phyloP scores from a whole-genome alignment of 441 rosid genomes.

The Bocquillonia castaneifolia region DNA sequence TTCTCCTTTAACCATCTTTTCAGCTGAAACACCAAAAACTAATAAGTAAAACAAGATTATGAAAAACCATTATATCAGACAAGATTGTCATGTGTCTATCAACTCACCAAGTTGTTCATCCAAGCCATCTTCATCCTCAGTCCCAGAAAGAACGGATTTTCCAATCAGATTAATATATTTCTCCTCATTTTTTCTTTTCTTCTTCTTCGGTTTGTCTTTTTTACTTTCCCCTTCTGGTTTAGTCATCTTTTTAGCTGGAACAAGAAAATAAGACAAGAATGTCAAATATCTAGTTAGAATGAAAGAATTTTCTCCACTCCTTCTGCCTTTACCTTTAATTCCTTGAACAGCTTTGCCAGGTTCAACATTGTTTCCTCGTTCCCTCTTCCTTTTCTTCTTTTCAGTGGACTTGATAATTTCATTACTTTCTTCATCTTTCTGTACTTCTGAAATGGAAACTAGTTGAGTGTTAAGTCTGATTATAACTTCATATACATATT shows the following conservation, averaged over 20 bases:
- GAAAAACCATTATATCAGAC: neutral
- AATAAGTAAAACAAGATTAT: too few relatives aligned
- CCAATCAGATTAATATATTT: slow-evolving; percentile 11
- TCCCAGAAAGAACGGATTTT: slow-evolving; percentile 11
- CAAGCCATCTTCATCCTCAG: slow-evolving; percentile 17
- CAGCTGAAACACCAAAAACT: too few relatives aligned
- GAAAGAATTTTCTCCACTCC: neutral
- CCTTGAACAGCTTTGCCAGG: slow-evolving; percentile 12
- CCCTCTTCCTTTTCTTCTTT: slow-evolving; percentile 39
- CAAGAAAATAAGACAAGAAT: slow-evolving; percentile 7
- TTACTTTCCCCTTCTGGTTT: slow-evolving; percentile 22
- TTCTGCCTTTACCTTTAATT: slow-evolving; percentile 23
- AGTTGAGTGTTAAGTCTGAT: neutral
- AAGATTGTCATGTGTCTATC: too few relatives aligned
- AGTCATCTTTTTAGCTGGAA: slow-evolving; percentile 10
- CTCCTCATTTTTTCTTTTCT: slow-evolving; percentile 22
- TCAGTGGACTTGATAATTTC: slow-evolving; percentile 12
- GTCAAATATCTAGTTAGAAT: neutral
- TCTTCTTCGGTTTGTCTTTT: slow-evolving; percentile 26
- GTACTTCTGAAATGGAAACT: slow-evolving; percentile 27
- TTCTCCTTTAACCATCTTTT: too few relatives aligned
- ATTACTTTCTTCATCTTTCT: slow-evolving; percentile 23
- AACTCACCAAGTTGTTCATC: slow-evolving; percentile 24
- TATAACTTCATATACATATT: neutral
- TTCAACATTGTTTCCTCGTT: slow-evolving; percentile 20